These are phyloP conservation scores for Allium sativum DNA, from an alignment of 106 monocot genomes.

Conservation along the genomic window DNA sequence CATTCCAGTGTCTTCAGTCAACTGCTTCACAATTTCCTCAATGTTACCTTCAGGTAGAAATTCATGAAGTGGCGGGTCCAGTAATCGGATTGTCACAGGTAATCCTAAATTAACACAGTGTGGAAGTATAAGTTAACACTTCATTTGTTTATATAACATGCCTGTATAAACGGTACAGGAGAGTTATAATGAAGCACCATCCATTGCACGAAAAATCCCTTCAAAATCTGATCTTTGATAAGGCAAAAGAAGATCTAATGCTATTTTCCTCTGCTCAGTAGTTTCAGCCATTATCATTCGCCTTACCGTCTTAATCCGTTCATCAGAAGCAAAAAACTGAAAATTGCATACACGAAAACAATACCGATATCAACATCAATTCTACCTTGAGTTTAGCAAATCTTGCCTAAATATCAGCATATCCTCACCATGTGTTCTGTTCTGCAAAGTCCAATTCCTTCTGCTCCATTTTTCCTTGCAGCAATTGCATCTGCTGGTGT, in stretches of 20 bases:
- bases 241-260: too few species aligned
- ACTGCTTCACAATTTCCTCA: constrained; percentile 76
- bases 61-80: constrained; percentile 96
- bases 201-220: too few species aligned
- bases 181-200: constrained; percentile 19
- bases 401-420: neutral
- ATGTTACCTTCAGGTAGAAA: constrained; percentile 85
- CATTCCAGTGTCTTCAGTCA: constrained; percentile 59
- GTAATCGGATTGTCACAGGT: constrained; percentile 77
- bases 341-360: neutral
- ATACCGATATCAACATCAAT: neutral
- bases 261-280: too few species aligned
- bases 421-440: constrained; percentile 87
- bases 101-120: constrained; percentile 45
- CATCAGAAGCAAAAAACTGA: constrained; percentile 98
- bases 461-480: constrained; percentile 86
- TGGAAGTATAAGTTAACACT: neutral
- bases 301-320: constrained; percentile 87
- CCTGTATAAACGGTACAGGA: neutral
- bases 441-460: constrained; percentile 93
- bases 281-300: constrained; percentile 63
- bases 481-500: constrained; percentile 76
- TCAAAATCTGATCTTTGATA: too few species aligned
- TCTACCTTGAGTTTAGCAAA: neutral
- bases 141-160: neutral